Base-by-base conservation (phyloP, 1,284 basidiomycete species). In the Sporisorium scitamineum region DNA sequence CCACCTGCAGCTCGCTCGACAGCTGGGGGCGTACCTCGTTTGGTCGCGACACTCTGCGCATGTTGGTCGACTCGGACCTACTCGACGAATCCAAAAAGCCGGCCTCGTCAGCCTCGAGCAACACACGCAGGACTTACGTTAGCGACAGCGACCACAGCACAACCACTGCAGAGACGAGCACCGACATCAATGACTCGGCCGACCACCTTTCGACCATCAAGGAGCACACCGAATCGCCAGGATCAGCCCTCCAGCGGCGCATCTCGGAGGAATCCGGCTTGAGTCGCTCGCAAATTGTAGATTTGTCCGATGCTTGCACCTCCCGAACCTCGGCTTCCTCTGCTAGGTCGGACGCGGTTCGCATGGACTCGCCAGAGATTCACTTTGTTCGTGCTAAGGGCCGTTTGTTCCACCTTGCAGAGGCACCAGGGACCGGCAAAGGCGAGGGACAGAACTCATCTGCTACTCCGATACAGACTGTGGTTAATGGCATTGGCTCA, bases 101-200 rank as follows among this genome's bases (percentile, higher is more conserved):
- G 1, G 18, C 61, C 4, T 66, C 62, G 8, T 37, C 45, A 9
- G 58, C 61, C 10, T 69, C 61, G 18, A 56, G 34, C 56, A 75
- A 63, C 48, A 56, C 53, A 9, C 52, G 44, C 3, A 51, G 52
- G 26, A 61, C 64, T 2, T 47, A 51, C 20, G 22, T 70, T 39
- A 72, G 74, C 62, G 74, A 76, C 37, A 69, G 74, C 66, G 74
- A 54, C 3, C 66, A 67, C 47, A 76, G 74, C 63, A 57, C 52
- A 16, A 57, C 58, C 51, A 72, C 74, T 0, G 62, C 61, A 29
- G 74, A 72, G n/a, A 72, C 74, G 5, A 76, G 70, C 51, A 50
- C 45, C 51, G 70, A 76, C 37, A 5, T 64, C 6, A 70, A 70
- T 32, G 74, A 76, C n/a, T 56, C 54, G 3, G n/a, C n/a, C n/a